Percentiles rank a stretch among this genome's conserved stretches.
Conservation (phyloP, 441 rosid species). For the Adansonia gregorii region DNA sequence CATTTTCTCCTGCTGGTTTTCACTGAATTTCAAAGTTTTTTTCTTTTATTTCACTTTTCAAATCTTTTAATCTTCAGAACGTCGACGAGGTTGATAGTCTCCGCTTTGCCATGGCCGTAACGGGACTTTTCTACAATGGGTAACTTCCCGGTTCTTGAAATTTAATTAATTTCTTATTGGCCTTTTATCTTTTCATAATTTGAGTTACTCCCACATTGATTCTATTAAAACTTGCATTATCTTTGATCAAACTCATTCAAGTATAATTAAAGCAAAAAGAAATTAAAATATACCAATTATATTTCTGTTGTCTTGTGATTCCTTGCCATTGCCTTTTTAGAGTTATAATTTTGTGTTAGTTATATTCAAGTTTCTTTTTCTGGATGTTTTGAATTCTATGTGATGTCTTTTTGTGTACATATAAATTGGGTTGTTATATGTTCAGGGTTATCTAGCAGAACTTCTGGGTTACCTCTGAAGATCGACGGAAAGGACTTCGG, state of each 20-base stretch:
- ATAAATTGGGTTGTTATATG: not conserved
- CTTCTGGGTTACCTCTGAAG: slow-evolving; percentile 43
- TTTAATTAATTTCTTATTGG: not conserved
- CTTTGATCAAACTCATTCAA: no score
- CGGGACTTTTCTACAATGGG: slow-evolving; percentile 50
- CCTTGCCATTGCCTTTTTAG: not conserved
- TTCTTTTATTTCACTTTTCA: slow-evolving; percentile 5
- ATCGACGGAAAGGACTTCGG: slow-evolving; percentile 35
- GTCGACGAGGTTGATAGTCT: slow-evolving; percentile 40
- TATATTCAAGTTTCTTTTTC: not conserved
- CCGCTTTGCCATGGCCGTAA: slow-evolving; percentile 52
- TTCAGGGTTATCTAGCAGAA: slow-evolving; percentile 64
- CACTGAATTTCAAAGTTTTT: not conserved
- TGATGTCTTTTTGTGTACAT: not conserved
- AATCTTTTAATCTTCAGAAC: slow-evolving; percentile 43
- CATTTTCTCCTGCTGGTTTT: slow-evolving; percentile 9
- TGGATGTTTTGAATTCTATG: not conserved
- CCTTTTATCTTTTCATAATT: not conserved
- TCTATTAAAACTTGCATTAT: not conserved
- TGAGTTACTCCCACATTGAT: not conserved
- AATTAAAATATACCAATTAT: not conserved
- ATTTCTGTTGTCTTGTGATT: not conserved
- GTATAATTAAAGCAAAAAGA: no score
- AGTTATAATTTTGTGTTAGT: slow-evolving; percentile 13
- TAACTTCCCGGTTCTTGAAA: slow-evolving; percentile 25